These are phyloP conservation scores for Scutellaria minor DNA, from an alignment of 257 asterid species.

Conservation along the genomic window DNA sequence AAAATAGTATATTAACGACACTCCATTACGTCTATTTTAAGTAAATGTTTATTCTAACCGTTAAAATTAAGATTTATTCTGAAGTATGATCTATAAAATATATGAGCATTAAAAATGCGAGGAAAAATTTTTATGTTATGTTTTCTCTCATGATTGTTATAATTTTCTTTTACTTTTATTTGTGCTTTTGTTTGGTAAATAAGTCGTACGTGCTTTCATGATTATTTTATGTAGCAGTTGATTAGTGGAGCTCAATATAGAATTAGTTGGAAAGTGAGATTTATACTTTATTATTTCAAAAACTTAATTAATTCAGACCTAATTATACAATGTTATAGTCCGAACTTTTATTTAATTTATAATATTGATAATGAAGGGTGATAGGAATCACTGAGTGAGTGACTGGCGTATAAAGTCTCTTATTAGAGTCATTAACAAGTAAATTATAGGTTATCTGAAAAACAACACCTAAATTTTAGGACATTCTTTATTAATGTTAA, in stretches of 20 bases:
- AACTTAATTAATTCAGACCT: neutral
- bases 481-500: no score
- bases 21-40: neutral
- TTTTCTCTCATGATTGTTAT: neutral
- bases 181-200: constrained; percentile 11
- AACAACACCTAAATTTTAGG: no score
- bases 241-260: constrained; percentile 7
- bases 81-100: neutral
- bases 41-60: constrained; percentile 9
- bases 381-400: no score
- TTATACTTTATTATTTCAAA: constrained; percentile 4
- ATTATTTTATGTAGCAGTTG: constrained; percentile 28
- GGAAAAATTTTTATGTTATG: neutral
- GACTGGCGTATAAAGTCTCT: no score
- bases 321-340: neutral
- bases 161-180: neutral
- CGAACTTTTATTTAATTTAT: neutral
- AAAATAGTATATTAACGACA: neutral
- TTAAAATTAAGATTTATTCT: neutral
- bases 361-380: no score
- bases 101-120: constrained; percentile 1
- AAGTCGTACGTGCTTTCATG: neutral
- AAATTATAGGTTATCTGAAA: no score
- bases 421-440: no score
- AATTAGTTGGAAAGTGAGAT: neutral